Evolutionary conservation across 1,284 basidiomycete genomes (phyloP).

Genomic region (Rhodotorula sp.): DNA sequence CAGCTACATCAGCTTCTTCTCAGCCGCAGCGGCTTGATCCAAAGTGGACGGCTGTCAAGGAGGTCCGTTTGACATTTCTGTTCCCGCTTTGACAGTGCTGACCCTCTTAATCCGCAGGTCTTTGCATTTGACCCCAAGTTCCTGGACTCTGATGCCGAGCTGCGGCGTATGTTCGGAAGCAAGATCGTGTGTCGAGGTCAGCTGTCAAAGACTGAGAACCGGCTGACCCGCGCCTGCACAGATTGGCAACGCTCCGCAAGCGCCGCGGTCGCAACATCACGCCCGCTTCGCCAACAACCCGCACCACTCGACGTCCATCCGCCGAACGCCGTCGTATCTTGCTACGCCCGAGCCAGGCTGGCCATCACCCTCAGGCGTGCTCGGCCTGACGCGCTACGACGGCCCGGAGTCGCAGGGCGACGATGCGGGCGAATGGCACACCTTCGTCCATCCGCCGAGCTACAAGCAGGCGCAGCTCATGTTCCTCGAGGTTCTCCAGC

Average conservation of each 20-base stretch:
- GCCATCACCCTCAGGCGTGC: conserved; percentile 52
- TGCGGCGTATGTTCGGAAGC: conserved; percentile 87
- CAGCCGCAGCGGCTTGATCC: conserved; percentile 21
- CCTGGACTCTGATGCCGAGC: conserved; percentile 81
- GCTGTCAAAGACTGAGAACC: too few relatives aligned
- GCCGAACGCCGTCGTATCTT: conserved; percentile 45
- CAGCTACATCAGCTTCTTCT: conserved; percentile 1
- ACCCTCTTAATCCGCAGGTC: neutral
- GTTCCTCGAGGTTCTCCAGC: conserved; percentile 63
- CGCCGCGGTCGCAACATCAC: conserved; percentile 42
- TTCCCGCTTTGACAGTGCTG: neutral
- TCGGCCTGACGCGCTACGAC: conserved; percentile 59
- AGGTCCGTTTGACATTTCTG: neutral
- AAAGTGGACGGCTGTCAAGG: conserved; percentile 30
- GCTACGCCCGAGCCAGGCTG: conserved; percentile 51
- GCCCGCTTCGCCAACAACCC: conserved; percentile 45
- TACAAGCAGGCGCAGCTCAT: conserved; percentile 77
- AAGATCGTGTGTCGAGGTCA: conserved; percentile 68
- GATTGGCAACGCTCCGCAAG: conserved; percentile 21
- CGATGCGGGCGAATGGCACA: conserved; percentile 65
- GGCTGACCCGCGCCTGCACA: neutral
- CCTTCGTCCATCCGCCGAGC: conserved; percentile 76
- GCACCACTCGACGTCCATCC: conserved; percentile 43
- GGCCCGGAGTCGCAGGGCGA: conserved; percentile 26
- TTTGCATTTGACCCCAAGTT: conserved; percentile 67